Conservation (phyloP, 1,284 basidiomycete genomes). For the Apiotrichum porosum region DNA sequence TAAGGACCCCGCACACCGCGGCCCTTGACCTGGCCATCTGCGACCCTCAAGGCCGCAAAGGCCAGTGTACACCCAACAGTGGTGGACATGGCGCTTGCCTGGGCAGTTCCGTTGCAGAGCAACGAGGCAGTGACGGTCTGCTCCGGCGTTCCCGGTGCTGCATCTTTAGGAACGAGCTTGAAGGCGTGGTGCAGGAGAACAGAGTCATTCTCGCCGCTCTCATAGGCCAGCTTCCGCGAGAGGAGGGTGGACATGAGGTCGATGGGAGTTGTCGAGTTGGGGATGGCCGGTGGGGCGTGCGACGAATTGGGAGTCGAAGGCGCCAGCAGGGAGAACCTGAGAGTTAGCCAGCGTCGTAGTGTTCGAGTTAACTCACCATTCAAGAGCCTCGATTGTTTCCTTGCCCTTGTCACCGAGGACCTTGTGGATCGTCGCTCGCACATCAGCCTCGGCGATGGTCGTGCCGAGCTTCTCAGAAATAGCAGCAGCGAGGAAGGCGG, state of each 20-base stretch:
- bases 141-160: slow-evolving; percentile 30
- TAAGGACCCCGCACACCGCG: slow-evolving; percentile 68
- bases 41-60: slow-evolving; percentile 65
- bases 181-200: slow-evolving; percentile 84
- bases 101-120: slow-evolving; percentile 63
- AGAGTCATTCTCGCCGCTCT: slow-evolving; percentile 71
- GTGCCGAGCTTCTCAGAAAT: slow-evolving; percentile 10
- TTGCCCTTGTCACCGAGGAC: slow-evolving; percentile 26
- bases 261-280: slow-evolving; percentile 55
- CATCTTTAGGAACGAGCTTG: slow-evolving; percentile 29
- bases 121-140: slow-evolving; percentile 72
- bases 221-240: slow-evolving; percentile 68
- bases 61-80: slow-evolving; percentile 83
- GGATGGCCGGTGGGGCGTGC: slow-evolving; percentile 1
- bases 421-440: slow-evolving; percentile 1
- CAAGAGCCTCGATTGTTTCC: slow-evolving; percentile 55
- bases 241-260: slow-evolving; percentile 75
- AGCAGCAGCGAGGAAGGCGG: slow-evolving; percentile 18
- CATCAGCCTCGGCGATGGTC: slow-evolving; percentile 1
- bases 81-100: slow-evolving; percentile 76
- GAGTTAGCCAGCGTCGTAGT: not conserved
- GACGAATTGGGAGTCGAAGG: slow-evolving; percentile 24
- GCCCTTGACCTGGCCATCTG: slow-evolving; percentile 61
- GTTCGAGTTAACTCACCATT: slow-evolving; percentile 52
- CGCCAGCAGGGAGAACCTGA: slow-evolving; percentile 50